Evolutionary conservation across 2,329 filamentous ascomycete genomes (phyloP).

Genomic region (Colletotrichum karsti): DNA sequence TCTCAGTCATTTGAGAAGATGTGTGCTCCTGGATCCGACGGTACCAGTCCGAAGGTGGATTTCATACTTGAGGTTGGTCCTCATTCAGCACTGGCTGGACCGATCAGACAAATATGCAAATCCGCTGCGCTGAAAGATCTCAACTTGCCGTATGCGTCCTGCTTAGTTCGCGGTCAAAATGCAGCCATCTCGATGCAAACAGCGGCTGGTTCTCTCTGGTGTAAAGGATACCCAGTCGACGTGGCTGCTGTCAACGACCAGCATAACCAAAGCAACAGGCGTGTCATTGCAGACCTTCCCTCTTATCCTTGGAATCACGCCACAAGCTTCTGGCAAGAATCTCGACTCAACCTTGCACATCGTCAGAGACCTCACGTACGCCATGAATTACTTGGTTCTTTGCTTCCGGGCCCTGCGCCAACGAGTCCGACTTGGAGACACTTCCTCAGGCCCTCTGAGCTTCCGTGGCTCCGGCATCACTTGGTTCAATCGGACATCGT

Average conservation of each 20-base stretch:
- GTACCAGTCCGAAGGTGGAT: conserved; percentile 30
- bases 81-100: conserved; percentile 57
- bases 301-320: conserved; percentile 31
- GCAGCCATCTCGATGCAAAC: background rate
- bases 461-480: conserved; percentile 58
- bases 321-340: conserved; percentile 21
- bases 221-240: background rate
- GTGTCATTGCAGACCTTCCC: conserved; percentile 27
- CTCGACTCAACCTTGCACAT: conserved; percentile 15
- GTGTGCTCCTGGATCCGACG: background rate
- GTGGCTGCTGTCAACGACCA: conserved; percentile 28
- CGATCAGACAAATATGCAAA: conserved; percentile 58
- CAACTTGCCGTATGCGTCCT: background rate
- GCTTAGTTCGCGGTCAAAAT: background rate
- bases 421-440: background rate
- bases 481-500: conserved; percentile 52
- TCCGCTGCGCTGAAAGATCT: conserved; percentile 5
- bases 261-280: background rate
- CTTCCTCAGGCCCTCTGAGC: conserved; percentile 36
- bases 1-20: conserved; percentile 8
- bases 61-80: conserved; percentile 58
- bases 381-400: conserved; percentile 20
- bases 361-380: conserved; percentile 8
- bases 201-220: background rate
- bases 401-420: conserved; percentile 30